These are phyloP conservation scores for Phanerochaete sordida DNA, from an alignment of 768 basidiomycete species.

Conservation along the genomic window DNA sequence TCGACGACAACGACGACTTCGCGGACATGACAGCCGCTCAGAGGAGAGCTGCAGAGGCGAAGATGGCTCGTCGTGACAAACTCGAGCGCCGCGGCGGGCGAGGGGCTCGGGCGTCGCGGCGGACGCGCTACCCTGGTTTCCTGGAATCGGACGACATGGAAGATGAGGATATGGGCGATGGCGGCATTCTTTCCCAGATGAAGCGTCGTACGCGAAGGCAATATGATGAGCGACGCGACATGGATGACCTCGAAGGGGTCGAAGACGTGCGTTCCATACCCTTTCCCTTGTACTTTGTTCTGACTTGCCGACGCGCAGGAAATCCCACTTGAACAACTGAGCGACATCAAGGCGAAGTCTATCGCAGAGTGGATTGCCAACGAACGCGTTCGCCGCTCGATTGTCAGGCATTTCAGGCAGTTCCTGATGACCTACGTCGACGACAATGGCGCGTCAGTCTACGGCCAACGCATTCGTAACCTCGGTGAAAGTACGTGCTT, in stretches of 20 bases:
- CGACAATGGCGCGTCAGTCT: constrained; percentile 86
- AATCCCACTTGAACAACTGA: constrained; percentile 90
- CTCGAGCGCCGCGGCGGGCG: constrained; percentile 61
- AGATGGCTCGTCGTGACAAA: constrained; percentile 88
- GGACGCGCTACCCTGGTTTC: constrained; percentile 85
- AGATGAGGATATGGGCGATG: constrained; percentile 60
- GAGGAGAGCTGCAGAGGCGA: constrained; percentile 78
- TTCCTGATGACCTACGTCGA: constrained; percentile 97
- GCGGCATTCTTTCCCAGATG: constrained; percentile 65
- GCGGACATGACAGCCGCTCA: constrained; percentile 65
- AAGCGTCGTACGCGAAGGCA: constrained; percentile 81
- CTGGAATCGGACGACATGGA: constrained; percentile 81
- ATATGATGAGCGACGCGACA: constrained; percentile 88
- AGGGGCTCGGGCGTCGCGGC: constrained; percentile 70
- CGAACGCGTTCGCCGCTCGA: constrained; percentile 85
- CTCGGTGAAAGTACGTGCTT: constrained; percentile 83
- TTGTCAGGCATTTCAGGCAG: constrained; percentile 88
- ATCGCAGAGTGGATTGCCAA: constrained; percentile 98
- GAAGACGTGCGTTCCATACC: constrained; percentile 64
- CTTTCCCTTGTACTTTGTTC: neutral
- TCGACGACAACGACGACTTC: constrained; percentile 78
- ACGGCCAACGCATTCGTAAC: constrained; percentile 89
- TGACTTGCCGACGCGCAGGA: constrained; percentile 52
- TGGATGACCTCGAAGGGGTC: constrained; percentile 87
- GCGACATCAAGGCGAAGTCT: constrained; percentile 96